Evolutionary conservation across 2,329 filamentous ascomycete genomes (phyloP).

Genomic region (Fusarium euwallaceae): DNA sequence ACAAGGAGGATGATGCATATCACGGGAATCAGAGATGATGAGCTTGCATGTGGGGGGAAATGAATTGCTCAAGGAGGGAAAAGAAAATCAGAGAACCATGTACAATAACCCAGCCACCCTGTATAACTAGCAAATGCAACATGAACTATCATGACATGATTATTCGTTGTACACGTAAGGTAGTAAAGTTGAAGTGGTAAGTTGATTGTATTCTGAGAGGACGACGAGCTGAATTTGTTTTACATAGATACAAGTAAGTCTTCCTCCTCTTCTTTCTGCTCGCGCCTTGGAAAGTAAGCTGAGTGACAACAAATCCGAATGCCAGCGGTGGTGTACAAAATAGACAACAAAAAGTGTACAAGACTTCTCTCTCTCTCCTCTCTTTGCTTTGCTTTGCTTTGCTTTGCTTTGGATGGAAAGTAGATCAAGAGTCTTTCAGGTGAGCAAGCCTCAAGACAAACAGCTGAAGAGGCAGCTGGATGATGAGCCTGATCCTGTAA

Average conservation of each 20-base stretch:
- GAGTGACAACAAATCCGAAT: constrained; percentile 43
- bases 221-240: constrained; percentile 47
- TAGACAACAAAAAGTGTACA: constrained; percentile 42
- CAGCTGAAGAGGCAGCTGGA: neutral
- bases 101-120: neutral
- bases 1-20: constrained; percentile 10
- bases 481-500: constrained; percentile 2
- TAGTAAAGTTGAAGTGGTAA: constrained; percentile 33
- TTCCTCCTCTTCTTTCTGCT: constrained; percentile 33
- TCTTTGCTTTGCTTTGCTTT: constrained; percentile 1
- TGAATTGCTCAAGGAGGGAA: neutral
- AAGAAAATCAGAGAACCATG: neutral
- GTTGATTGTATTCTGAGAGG: constrained; percentile 45
- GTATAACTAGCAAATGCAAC: neutral
- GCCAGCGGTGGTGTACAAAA: constrained; percentile 47
- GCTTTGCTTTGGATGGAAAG: constrained; percentile 15
- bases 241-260: constrained; percentile 46
- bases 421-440: constrained; percentile 7
- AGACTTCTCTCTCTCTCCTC: constrained; percentile 28
- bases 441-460: neutral
- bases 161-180: neutral
- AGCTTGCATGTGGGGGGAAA: neutral
- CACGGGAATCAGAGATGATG: constrained; percentile 12
- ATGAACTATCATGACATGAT: neutral
- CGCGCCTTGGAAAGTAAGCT: constrained; percentile 37